A percentile compares a stretch with the other conserved stretches of the same genome.
These are phyloP conservation scores for Leccinum ochraceum DNA, from an alignment of 768 basidiomycete species.

Conservation along the genomic window DNA sequence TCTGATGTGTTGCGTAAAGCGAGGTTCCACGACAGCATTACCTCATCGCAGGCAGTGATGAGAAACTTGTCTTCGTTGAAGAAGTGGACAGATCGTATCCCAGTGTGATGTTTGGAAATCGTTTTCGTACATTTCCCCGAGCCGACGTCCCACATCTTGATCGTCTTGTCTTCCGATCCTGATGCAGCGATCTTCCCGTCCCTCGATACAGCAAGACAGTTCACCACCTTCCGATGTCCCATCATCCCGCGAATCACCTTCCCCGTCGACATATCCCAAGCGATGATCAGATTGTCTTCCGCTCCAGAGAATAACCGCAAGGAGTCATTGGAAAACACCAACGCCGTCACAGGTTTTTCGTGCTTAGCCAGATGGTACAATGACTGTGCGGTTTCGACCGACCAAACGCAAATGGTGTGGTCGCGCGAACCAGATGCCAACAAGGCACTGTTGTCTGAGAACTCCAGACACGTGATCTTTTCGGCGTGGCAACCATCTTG, in stretches of 20 bases:
- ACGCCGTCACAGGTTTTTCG: conserved; percentile 15
- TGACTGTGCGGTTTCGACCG: conserved; percentile 10
- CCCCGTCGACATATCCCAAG: conserved; percentile 25
- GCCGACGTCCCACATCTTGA: conserved; percentile 25
- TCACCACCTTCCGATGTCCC: conserved; percentile 21
- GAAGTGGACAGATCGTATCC: conserved; percentile 17
- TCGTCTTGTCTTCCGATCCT: conserved; percentile 26
- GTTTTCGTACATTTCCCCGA: conserved; percentile 19
- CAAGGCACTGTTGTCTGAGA: conserved; percentile 15
- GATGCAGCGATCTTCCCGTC: conserved; percentile 21
- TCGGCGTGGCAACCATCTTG: conserved; percentile 14
- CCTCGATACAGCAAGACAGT: conserved; percentile 21
- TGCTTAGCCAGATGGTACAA: conserved; percentile 17
- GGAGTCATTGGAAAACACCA: conserved; percentile 26
- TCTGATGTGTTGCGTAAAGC: conserved; percentile 5
- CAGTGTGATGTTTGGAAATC: conserved; percentile 12
- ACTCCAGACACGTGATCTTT: conserved; percentile 20
- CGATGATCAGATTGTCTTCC: conserved; percentile 22
- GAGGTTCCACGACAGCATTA: conserved; percentile 11
- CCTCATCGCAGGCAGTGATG: conserved; percentile 8
- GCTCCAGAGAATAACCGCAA: conserved; percentile 24
- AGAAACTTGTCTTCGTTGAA: conserved; percentile 13
- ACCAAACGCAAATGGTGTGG: conserved; percentile 25
- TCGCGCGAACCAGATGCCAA: conserved; percentile 24
- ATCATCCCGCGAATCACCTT: conserved; percentile 18